These are phyloP conservation scores for Xylaria sp. DNA, from an alignment of 2,329 filamentous ascomycete species.

Conservation along the genomic window DNA sequence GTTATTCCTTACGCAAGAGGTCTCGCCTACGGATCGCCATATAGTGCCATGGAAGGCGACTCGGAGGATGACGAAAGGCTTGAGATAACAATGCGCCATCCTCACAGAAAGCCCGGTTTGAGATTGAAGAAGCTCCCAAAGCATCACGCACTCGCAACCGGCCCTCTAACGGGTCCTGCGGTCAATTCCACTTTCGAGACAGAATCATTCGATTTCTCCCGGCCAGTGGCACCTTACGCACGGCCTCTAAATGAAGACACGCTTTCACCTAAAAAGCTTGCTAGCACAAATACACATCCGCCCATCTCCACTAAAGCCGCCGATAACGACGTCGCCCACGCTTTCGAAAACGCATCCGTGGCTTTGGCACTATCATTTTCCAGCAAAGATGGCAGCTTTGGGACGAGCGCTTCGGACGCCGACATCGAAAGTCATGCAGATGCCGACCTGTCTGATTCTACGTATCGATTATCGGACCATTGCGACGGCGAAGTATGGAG, in stretches of 20 bases:
- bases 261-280: slow-evolving; percentile 1
- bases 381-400: slow-evolving; percentile 29
- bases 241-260: slow-evolving; percentile 9
- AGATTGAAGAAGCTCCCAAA: slow-evolving; percentile 56
- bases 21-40: slow-evolving; percentile 52
- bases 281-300: background rate
- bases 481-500: background rate
- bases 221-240: slow-evolving; percentile 43
- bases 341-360: slow-evolving; percentile 37
- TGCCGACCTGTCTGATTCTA: slow-evolving; percentile 35
- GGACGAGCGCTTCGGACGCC: slow-evolving; percentile 47
- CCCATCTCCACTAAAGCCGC: background rate
- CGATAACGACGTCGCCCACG: background rate
- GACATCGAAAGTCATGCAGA: slow-evolving; percentile 47
- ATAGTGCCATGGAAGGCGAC: slow-evolving; percentile 56
- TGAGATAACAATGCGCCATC: slow-evolving; percentile 53
- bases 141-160: slow-evolving; percentile 50
- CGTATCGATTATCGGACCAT: slow-evolving; percentile 1
- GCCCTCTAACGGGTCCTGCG: slow-evolving; percentile 45
- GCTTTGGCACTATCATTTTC: slow-evolving; percentile 36
- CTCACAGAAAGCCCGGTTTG: slow-evolving; percentile 50
- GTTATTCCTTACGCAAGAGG: slow-evolving; percentile 50
- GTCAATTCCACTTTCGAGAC: slow-evolving; percentile 43
- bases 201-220: slow-evolving; percentile 53
- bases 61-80: slow-evolving; percentile 57